These are phyloP conservation scores for Coniosporium tulheliwenetii DNA, from an alignment of 2,329 filamentous ascomycete species.

Conservation along the genomic window DNA sequence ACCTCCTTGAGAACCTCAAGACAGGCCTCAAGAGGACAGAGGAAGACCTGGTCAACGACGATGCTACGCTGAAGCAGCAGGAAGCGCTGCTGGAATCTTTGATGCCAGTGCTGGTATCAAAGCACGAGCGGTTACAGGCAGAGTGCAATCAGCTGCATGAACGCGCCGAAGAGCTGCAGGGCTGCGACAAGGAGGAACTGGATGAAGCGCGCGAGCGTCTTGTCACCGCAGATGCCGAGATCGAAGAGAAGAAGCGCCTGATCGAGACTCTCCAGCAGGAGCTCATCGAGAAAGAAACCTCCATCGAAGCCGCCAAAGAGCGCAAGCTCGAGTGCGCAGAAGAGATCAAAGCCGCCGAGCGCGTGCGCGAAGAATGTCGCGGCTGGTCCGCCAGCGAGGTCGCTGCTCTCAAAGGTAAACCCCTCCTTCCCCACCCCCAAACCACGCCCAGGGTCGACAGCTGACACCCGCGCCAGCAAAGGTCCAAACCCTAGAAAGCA, in stretches of 20 bases:
- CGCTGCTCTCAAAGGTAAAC: slow-evolving; percentile 55
- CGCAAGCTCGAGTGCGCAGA: slow-evolving; percentile 54
- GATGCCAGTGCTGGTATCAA: slow-evolving; percentile 48
- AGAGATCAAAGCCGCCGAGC: slow-evolving; percentile 71
- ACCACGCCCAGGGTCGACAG: slow-evolving; percentile 8
- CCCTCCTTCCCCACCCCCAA: too few species aligned
- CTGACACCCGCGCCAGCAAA: slow-evolving; percentile 32
- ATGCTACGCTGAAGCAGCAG: slow-evolving; percentile 48
- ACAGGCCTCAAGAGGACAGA: slow-evolving; percentile 63
- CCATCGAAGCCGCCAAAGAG: slow-evolving; percentile 45
- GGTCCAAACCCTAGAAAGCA: slow-evolving; percentile 48
- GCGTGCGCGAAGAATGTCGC: slow-evolving; percentile 70
- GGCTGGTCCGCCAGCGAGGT: slow-evolving; percentile 82
- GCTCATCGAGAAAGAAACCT: slow-evolving; percentile 48
- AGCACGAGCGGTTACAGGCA: slow-evolving; percentile 43
- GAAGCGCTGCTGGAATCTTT: slow-evolving; percentile 51
- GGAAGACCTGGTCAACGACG: slow-evolving; percentile 63
- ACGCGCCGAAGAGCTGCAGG: slow-evolving; percentile 58
- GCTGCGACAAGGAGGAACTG: slow-evolving; percentile 68
- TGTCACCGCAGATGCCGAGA: slow-evolving; percentile 45
- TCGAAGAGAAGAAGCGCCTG: slow-evolving; percentile 52
- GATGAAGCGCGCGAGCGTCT: slow-evolving; percentile 57
- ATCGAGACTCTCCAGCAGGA: slow-evolving; percentile 53
- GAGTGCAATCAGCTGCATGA: slow-evolving; percentile 55
- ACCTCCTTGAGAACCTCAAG: slow-evolving; percentile 67